phyloP scores from a whole-genome alignment of 1,284 basidiomycete genomes.

The Pseudozyma hubeiensis region DNA sequence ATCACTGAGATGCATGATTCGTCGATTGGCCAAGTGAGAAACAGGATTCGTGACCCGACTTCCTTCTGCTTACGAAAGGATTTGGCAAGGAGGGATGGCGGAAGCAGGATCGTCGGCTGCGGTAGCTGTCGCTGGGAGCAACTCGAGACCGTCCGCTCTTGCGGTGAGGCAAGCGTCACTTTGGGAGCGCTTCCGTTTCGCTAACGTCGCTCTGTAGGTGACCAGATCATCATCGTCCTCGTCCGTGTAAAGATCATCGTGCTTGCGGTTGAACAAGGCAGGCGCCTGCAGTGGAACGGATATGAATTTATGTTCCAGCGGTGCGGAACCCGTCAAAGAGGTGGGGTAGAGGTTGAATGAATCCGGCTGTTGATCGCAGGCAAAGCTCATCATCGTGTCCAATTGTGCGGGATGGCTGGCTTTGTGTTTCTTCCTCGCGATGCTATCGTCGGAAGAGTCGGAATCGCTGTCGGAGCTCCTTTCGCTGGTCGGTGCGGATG shows the following conservation, averaged over 20 bases:
- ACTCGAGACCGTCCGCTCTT: no score
- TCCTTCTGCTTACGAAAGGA: no score
- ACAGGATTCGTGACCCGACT: no score
- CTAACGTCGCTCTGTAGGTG: constrained; percentile 10
- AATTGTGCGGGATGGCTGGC: not conserved
- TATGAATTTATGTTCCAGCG: not conserved
- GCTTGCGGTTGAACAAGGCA: constrained; percentile 1
- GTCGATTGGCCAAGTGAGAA: no score
- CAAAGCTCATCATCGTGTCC: not conserved
- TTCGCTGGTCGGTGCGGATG: constrained; percentile 8
- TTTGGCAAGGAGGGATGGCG: no score
- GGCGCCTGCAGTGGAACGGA: constrained; percentile 17
- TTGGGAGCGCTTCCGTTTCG: constrained; percentile 10
- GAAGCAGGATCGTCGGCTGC: not conserved
- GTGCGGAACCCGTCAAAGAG: not conserved
- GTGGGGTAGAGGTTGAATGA: not conserved
- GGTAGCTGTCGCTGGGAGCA: not conserved
- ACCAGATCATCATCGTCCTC: constrained; percentile 34
- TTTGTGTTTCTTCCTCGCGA: constrained; percentile 10
- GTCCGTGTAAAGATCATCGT: constrained; percentile 30
- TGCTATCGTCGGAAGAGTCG: not conserved
- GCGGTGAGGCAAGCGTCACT: not conserved
- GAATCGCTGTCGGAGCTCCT: constrained; percentile 15
- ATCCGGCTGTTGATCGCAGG: not conserved
- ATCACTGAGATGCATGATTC: no score